Evolutionary conservation across 2,329 filamentous ascomycete genomes (phyloP).

Genomic region (Huntiella omanensis): DNA sequence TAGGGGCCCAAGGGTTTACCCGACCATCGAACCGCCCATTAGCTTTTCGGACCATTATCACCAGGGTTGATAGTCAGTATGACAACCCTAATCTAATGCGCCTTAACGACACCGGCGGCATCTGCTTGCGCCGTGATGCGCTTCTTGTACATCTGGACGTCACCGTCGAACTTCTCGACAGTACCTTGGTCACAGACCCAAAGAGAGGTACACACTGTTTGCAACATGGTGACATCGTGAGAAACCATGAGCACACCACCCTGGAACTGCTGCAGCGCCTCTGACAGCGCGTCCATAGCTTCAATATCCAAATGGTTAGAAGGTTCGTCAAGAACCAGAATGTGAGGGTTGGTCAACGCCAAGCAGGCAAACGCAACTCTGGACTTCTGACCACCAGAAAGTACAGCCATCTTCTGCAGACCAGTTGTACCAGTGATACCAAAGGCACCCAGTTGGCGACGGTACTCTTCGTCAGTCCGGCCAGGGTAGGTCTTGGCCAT

Average conservation of each 20-base stretch:
- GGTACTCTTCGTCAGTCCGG: conserved; percentile 88
- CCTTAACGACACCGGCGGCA: conserved; percentile 65
- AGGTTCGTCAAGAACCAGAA: conserved; percentile 92
- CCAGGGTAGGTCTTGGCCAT: conserved; percentile 89
- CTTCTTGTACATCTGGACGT: conserved; percentile 96
- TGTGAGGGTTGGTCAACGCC: conserved; percentile 84
- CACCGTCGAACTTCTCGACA: conserved; percentile 89
- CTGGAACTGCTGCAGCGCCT: conserved; percentile 69
- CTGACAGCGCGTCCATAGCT: conserved; percentile 87
- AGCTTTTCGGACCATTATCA: background rate
- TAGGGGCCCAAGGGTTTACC: conserved; percentile 3
- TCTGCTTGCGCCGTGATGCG: conserved; percentile 80
- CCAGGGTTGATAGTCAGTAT: background rate
- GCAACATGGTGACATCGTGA: conserved; percentile 97
- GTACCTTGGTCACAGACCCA: conserved; percentile 94
- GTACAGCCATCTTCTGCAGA: conserved; percentile 80
- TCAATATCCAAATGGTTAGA: conserved; percentile 98
- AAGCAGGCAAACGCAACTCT: conserved; percentile 96
- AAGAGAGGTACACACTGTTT: conserved; percentile 81
- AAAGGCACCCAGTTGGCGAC: conserved; percentile 78
- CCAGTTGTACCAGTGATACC: conserved; percentile 87
- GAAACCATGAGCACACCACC: conserved; percentile 96
- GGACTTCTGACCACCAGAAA: conserved; percentile 96
- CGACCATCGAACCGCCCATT: background rate
- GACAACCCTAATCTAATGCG: conserved; percentile 23